These are phyloP conservation scores for Colletotrichum sp. DNA, from an alignment of 2,329 filamentous ascomycete species.

Conservation along the genomic window DNA sequence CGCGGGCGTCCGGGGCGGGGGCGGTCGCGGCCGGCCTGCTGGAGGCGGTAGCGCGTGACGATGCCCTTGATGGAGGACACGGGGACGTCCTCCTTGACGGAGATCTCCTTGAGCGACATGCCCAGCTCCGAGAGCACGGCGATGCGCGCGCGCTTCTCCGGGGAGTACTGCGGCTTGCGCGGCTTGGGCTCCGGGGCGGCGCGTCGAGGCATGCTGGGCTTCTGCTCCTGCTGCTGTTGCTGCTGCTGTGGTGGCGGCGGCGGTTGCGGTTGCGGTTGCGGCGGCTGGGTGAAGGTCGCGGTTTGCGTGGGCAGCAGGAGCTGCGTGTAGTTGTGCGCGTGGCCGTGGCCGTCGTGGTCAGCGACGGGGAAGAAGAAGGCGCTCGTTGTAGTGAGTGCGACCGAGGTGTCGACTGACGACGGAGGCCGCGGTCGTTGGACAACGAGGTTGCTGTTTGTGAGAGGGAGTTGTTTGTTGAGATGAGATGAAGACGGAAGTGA, in stretches of 20 bases:
- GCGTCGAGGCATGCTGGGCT: conserved; percentile 15
- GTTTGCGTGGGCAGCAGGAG: not conserved
- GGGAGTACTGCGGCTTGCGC: conserved; percentile 21
- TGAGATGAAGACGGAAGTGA: not conserved
- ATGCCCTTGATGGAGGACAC: conserved; percentile 21
- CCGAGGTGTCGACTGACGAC: not conserved
- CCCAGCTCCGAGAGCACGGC: conserved; percentile 19
- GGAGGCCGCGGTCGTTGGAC: not conserved
- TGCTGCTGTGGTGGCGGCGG: not conserved
- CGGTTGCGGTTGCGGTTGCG: not conserved
- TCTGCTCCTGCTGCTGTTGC: not conserved
- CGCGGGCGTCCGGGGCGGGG: conserved; percentile 15
- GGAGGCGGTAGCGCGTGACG: conserved; percentile 20
- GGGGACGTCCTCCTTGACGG: conserved; percentile 20
- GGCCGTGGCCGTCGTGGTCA: not conserved
- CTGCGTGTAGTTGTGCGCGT: not conserved
- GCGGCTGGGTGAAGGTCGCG: not conserved
- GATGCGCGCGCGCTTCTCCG: conserved; percentile 21
- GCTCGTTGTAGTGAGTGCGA: not conserved
- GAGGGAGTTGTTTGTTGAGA: not conserved
- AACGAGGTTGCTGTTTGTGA: not conserved
- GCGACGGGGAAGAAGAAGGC: not conserved
- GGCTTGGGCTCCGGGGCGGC: conserved; percentile 18
- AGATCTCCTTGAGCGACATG: conserved; percentile 22
- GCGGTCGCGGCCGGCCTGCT: conserved; percentile 20